Evolutionary conservation across 345 rosid species (phyloP).

Genomic region (Dovyalis caffra): DNA sequence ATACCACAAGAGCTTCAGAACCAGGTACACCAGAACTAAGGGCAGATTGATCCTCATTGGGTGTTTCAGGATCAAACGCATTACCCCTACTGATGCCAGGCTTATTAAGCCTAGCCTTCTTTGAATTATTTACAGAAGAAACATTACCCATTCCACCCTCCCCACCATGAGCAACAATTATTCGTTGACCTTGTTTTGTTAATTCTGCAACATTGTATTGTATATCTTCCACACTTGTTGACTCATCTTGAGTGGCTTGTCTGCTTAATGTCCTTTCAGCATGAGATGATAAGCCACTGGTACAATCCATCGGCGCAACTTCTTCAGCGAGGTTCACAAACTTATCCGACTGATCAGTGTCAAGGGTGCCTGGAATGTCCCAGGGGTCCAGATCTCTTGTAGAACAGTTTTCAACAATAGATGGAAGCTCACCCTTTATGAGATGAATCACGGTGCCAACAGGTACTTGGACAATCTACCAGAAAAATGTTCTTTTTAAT

Average conservation of each 20-base stretch:
- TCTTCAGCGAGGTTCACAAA: conserved; percentile 23
- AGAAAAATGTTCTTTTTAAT: conserved; percentile 10
- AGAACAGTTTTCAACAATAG: conserved; percentile 35
- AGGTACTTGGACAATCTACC: conserved; percentile 75
- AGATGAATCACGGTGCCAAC: conserved; percentile 91
- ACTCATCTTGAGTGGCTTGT: conserved; percentile 25
- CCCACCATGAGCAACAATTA: conserved; percentile 75
- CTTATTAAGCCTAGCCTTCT: conserved; percentile 36
- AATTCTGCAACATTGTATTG: conserved; percentile 69
- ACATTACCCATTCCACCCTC: conserved; percentile 83
- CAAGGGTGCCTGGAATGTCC: conserved; percentile 85
- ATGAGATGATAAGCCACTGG: neutral
- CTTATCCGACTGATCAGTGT: conserved; percentile 29
- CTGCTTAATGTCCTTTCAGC: neutral
- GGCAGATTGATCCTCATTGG: conserved; percentile 33
- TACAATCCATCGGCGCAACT: conserved; percentile 8
- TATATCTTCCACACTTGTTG: conserved; percentile 35
- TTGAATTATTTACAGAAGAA: conserved; percentile 38
- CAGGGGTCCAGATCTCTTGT: conserved; percentile 67
- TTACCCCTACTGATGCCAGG: conserved; percentile 6
- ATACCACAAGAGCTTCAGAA: conserved; percentile 54
- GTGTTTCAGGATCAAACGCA: conserved; percentile 24
- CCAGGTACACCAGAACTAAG: conserved; percentile 58
- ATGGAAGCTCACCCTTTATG: conserved; percentile 65
- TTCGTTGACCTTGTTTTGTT: conserved; percentile 63